Evolutionary conservation across 2,329 filamentous ascomycete genomes (phyloP), one percentile per base, ranked within the genome.

Genomic region (Mycogone perniciosa): DNA sequence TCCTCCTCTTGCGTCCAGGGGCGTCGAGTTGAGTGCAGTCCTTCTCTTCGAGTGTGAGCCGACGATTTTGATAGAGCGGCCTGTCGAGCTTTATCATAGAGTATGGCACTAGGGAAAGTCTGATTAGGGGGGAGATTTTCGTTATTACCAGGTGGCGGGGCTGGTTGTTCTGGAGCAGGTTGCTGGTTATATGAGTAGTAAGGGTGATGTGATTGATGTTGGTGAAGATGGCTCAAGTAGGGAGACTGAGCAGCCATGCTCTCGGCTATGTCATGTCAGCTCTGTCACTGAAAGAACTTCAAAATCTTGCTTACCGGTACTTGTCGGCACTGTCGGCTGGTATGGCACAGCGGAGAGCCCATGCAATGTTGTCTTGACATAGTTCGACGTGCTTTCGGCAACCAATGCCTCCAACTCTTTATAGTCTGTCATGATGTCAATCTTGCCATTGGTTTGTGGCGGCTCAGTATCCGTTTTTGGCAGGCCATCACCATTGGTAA

Each of bases 1-100:
- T 96, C 90, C 68, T 96, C 90, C 56, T 93, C 88, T 4, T 86
- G 84, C 1, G 86, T 89, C 90, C 90, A 96, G 0, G 90, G 89
- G 30, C 90, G 80, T 31, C 90, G 80, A 2, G 80, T 81, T 1
- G 79, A 82, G 56, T 81, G 77, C 2, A 78, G 65, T 2, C 80
- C 80, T 60, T 82, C 80, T 39, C 79, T 68, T 30, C 80, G 66
- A 2, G 77, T 74, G 48, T 80, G 77, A 3, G 75, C 73, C 2
- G 77, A 75, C 0, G 76, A 76, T 57, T 81, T 80, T 5, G 77
- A 77, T 0, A 80, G 71, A 0, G 79, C 79, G 3, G 79, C 79
- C 57, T 82, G 79, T 2, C 80, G 73, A 9, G 80, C 80, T 48
- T 76, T 75, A 53, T 82, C 79, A 51, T 82, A 83, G 1, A 83